Evolutionary conservation across 1,139 yeast species (phyloP), one percentile per base, ranked within the genome.

Genomic region (Diutina mesorugosa): DNA sequence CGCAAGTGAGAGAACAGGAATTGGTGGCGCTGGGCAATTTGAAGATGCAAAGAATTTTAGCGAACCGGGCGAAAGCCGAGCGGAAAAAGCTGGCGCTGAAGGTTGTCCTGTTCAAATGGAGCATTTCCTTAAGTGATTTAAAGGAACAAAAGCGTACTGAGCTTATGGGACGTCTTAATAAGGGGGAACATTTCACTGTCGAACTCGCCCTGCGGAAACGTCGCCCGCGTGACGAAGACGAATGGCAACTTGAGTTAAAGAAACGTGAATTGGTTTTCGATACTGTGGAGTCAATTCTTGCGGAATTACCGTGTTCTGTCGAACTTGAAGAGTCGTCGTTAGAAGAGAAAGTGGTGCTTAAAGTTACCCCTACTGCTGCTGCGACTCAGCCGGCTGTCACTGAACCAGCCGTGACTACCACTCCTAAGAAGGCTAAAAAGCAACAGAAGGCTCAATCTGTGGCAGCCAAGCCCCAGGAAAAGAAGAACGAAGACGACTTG

Each of bases 51-150:
- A 67, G 64, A 55, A 71, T 70, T 0, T 60, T 69, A 5, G 64
- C 63, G 35, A 72, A 64, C 59, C 64, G 75, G 47, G 67, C 68
- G 50, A 67, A 63, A 54, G 68, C 69, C 1, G 75, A 72, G 55
- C 69, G 67, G 66, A 75, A 73, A 60, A 72, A 70, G 58, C 67
- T 73, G 1, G 69, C 77, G 2, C 65, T 71, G n/a, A 75, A 72
- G 59, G 61, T 68, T 6, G 60, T 75, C 32, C 64, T 68, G 6
- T 61, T 76, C 8, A 66, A 70, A 28, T 76, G 79, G 79, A 67
- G 67, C 55, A 76, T 76, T 51, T 72, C 74, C 59, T 58, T 67
- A 18, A 67, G 74, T 51, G 80, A 76, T 63, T 69, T 76, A 60
- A 65, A 63, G 51, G 66, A 70, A 58, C 80, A 76, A 59, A 76